Percentiles rank a stretch among this genome's conserved stretches.
phyloP scores from a whole-genome alignment of 2,329 filamentous ascomycete genomes.

The Volutella citrinella region DNA sequence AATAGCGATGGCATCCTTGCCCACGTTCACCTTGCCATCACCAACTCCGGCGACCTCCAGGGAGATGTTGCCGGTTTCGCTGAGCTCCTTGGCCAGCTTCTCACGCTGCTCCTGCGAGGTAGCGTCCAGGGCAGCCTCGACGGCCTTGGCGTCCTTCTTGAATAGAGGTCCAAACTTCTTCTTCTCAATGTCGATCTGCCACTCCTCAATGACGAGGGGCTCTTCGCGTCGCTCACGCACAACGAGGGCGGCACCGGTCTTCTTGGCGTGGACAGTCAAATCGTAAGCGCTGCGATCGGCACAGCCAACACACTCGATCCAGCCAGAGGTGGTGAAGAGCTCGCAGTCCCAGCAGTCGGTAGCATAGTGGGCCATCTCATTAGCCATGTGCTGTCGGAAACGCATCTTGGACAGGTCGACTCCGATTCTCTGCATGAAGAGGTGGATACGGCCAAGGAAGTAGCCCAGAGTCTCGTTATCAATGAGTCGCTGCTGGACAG shows the following conservation, averaged over 20 bases:
- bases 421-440: slow-evolving; percentile 86
- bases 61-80: slow-evolving; percentile 69
- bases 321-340: slow-evolving; percentile 85
- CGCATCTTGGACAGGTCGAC: slow-evolving; percentile 84
- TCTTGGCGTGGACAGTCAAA: slow-evolving; percentile 86
- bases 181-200: slow-evolving; percentile 83
- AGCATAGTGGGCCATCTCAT: slow-evolving; percentile 83
- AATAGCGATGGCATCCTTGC: slow-evolving; percentile 76
- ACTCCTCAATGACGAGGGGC: slow-evolving; percentile 80
- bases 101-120: slow-evolving; percentile 80
- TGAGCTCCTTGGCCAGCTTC: slow-evolving; percentile 71
- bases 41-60: slow-evolving; percentile 67
- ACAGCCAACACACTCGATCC: slow-evolving; percentile 98
- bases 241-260: slow-evolving; percentile 81
- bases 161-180: slow-evolving; percentile 95
- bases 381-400: slow-evolving; percentile 93
- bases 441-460: slow-evolving; percentile 90
- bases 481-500: slow-evolving; percentile 76
- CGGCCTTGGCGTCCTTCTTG: slow-evolving; percentile 87
- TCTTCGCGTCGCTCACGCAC: slow-evolving; percentile 79
- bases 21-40: slow-evolving; percentile 74
- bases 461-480: slow-evolving; percentile 98
- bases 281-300: slow-evolving; percentile 96
- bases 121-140: slow-evolving; percentile 75
- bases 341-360: slow-evolving; percentile 98